Evolutionary conservation across 208 protist species (phyloP).

Genomic region (Naegleria fowleri): DNA sequence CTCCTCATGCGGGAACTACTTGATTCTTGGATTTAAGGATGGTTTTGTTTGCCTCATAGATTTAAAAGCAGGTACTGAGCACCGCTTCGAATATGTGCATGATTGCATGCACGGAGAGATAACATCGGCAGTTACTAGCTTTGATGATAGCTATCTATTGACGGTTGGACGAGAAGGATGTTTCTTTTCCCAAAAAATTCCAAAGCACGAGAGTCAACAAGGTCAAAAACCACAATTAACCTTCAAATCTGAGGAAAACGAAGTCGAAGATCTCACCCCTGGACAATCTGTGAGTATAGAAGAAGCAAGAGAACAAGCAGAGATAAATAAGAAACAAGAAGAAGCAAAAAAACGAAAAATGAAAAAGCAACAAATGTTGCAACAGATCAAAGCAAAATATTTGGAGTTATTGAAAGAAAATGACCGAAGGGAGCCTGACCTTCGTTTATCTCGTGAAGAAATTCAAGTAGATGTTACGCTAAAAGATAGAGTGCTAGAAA

Average conservation of each 20-base stretch:
- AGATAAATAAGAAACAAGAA: slow-evolving; percentile 63
- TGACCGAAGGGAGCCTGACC: slow-evolving; percentile 42
- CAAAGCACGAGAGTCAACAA: neutral
- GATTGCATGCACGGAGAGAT: slow-evolving; percentile 58
- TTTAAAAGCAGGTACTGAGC: neutral
- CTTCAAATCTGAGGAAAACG: neutral
- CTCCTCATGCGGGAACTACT: neutral
- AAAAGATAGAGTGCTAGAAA: slow-evolving; percentile 52
- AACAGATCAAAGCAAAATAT: slow-evolving; percentile 58
- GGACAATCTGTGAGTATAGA: slow-evolving; percentile 29
- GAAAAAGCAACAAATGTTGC: slow-evolving; percentile 56
- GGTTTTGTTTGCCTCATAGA: neutral
- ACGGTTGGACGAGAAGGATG: slow-evolving; percentile 76
- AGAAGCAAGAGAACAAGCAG: slow-evolving; percentile 31
- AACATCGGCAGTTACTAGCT: slow-evolving; percentile 48
- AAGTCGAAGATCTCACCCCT: slow-evolving; percentile 21
- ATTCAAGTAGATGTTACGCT: slow-evolving; percentile 79
- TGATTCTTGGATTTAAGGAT: neutral
- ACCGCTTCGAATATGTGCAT: slow-evolving; percentile 43
- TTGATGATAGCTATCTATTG: slow-evolving; percentile 72
- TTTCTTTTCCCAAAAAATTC: slow-evolving; percentile 61
- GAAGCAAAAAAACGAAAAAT: slow-evolving; percentile 30
- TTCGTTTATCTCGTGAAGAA: slow-evolving; percentile 56
- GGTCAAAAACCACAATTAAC: neutral
- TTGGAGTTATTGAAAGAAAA: slow-evolving; percentile 66